phyloP scores from a whole-genome alignment of 306 rosid genomes.

The Medicago ruthenica region DNA sequence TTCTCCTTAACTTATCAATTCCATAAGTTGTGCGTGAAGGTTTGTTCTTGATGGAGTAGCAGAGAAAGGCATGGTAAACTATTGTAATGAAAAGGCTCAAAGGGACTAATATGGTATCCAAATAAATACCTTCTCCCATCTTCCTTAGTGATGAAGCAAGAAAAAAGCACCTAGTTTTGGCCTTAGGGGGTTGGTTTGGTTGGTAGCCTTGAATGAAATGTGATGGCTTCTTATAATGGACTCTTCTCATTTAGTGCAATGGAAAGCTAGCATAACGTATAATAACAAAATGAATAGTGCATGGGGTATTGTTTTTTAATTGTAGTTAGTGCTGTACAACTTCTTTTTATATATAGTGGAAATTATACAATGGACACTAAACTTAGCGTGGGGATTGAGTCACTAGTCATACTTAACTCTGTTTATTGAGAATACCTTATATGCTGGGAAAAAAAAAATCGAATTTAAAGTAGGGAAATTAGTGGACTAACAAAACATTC shows the following conservation, averaged over 20 bases:
- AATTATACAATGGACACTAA: conserved; percentile 52
- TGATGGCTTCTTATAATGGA: conserved; percentile 40
- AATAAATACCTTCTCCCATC: conserved; percentile 55
- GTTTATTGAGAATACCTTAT: conserved; percentile 18
- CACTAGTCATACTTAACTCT: conserved; percentile 12
- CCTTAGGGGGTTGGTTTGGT: conserved; percentile 14
- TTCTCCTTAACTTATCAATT: conserved; percentile 52
- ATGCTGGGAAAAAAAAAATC: not conserved
- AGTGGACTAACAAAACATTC: conserved; percentile 21
- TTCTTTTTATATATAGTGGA: conserved; percentile 44
- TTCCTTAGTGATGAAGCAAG: conserved; percentile 29
- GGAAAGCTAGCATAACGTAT: conserved; percentile 15
- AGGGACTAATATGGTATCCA: conserved; percentile 71
- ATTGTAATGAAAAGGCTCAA: conserved; percentile 62
- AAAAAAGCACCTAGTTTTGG: not conserved
- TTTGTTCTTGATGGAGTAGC: conserved; percentile 63
- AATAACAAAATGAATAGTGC: conserved; percentile 35
- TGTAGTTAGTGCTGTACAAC: conserved; percentile 37
- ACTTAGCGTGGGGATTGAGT: conserved; percentile 47
- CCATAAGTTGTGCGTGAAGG: conserved; percentile 71
- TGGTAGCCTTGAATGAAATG: not conserved
- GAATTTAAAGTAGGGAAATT: not conserved
- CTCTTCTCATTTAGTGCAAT: not conserved
- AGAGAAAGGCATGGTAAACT: conserved; percentile 76
- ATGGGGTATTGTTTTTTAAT: conserved; percentile 16